These are phyloP conservation scores for Microcos paniculata DNA, from an alignment of 345 rosid species.

Conservation along the genomic window DNA sequence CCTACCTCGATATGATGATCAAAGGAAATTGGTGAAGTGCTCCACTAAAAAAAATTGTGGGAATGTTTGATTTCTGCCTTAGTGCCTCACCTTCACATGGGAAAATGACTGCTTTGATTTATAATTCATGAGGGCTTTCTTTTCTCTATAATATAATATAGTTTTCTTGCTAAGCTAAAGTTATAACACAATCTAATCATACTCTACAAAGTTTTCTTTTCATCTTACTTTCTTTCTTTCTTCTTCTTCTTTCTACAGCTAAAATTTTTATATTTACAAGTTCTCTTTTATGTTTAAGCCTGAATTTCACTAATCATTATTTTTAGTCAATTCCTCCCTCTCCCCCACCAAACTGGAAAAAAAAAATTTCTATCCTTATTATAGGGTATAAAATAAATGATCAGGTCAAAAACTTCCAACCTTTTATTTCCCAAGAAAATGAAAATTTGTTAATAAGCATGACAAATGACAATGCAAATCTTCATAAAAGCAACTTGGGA, in stretches of 20 bases:
- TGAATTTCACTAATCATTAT: too few species aligned
- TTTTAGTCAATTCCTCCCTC: too few species aligned
- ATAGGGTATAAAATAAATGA: too few species aligned
- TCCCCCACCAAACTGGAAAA: too few species aligned
- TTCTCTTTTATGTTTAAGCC: too few species aligned
- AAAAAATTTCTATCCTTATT: too few species aligned
- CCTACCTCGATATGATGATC: neutral
- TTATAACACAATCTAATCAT: neutral
- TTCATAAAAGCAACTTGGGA: too few species aligned
- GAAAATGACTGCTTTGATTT: conserved; percentile 8
- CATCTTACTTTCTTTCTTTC: neutral
- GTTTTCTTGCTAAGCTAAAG: neutral
- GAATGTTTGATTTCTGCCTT: conserved; percentile 1
- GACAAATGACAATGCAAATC: too few species aligned
- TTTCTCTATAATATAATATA: too few species aligned
- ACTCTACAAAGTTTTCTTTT: neutral
- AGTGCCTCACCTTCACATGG: neutral
- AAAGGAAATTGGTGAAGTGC: neutral
- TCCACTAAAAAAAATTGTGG: conserved; percentile 6
- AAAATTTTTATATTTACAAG: neutral
- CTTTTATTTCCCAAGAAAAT: too few species aligned
- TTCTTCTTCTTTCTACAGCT: neutral
- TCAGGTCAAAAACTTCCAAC: too few species aligned
- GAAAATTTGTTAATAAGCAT: too few species aligned
- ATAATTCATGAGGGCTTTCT: neutral